Evolutionary conservation across 1,139 yeast species (phyloP).

Genomic region (Yamadazyma atmosphaerica): DNA sequence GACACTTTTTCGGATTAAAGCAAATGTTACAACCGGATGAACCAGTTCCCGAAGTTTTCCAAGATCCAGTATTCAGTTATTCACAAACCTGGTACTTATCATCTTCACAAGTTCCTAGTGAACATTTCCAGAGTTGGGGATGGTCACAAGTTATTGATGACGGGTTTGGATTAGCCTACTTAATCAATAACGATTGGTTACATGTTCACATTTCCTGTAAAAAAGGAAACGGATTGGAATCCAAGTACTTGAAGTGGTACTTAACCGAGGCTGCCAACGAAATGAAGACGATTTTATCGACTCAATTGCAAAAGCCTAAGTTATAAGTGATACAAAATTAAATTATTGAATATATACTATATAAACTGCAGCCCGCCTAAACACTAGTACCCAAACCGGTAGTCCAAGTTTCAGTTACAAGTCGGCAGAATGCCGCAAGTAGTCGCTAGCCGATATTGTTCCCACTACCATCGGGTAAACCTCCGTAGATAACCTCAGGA

Average conservation of each 20-base stretch:
- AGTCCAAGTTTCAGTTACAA: too few relatives aligned
- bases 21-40: constrained; percentile 65
- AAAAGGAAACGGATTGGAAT: constrained; percentile 66
- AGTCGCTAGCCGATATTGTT: too few relatives aligned
- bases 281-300: constrained; percentile 63
- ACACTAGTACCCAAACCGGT: too few relatives aligned
- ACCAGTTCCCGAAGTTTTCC: constrained; percentile 66
- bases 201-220: constrained; percentile 85
- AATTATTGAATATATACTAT: background rate
- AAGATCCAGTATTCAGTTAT: constrained; percentile 74
- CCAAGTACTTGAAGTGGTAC: constrained; percentile 67
- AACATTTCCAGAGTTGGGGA: constrained; percentile 90
- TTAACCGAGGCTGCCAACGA: constrained; percentile 81
- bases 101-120: constrained; percentile 88
- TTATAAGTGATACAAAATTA: constrained; percentile 7
- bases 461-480: too few relatives aligned
- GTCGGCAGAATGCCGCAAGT: too few relatives aligned
- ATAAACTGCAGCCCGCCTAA: too few relatives aligned
- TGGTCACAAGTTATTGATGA: constrained; percentile 95
- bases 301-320: constrained; percentile 42
- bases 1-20: constrained; percentile 89
- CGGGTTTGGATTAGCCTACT: constrained; percentile 93
- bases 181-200: constrained; percentile 82
- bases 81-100: constrained; percentile 85
- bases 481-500: too few relatives aligned